Evolutionary conservation across 2,329 filamentous ascomycete genomes (phyloP).

Genomic region (Pestalotiopsis fici): DNA sequence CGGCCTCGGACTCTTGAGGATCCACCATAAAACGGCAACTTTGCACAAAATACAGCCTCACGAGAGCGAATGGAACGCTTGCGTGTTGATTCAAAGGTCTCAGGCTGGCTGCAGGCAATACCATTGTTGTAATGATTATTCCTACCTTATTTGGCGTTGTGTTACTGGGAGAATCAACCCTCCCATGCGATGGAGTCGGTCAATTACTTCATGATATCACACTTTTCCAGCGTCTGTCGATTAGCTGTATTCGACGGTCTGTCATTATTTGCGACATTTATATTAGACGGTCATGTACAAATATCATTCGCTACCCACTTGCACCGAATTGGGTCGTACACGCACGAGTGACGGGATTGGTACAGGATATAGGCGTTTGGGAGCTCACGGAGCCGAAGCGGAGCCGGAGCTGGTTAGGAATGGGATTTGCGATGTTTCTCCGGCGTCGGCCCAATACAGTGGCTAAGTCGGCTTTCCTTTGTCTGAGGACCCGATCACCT

Average conservation of each 20-base stretch:
- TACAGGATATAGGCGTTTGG: background rate
- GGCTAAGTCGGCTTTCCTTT: background rate
- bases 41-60: background rate
- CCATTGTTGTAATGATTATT: background rate
- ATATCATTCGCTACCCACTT: background rate
- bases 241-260: background rate
- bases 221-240: background rate
- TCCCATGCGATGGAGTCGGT: background rate
- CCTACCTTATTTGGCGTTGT: background rate
- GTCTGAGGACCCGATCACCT: background rate
- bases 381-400: background rate
- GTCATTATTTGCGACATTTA: background rate
- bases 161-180: background rate
- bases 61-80: background rate
- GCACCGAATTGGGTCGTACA: background rate
- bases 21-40: background rate
- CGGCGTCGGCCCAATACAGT: background rate
- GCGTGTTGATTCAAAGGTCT: too few species aligned
- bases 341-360: background rate
- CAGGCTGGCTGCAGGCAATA: too few species aligned
- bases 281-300: conserved; percentile 1
- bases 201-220: background rate
- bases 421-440: background rate
- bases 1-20: background rate
- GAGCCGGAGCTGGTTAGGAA: background rate